Base-by-base conservation (phyloP, 108 stramenopile species). In the Nitzschia sp. region DNA sequence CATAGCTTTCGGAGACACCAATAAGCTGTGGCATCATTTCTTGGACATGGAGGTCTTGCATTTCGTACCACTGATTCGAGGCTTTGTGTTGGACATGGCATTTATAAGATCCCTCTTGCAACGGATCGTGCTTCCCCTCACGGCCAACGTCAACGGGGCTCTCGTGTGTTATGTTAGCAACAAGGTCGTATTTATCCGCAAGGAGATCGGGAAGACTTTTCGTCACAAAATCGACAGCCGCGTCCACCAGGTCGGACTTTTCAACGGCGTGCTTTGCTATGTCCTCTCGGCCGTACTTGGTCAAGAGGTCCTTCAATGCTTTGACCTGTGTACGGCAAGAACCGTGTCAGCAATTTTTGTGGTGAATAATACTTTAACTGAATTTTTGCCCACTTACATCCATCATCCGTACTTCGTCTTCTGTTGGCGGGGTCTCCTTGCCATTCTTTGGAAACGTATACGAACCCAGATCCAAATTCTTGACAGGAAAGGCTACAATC, bases 21-120 rank as follows among this genome's bases (percentile, higher is more conserved):
- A 99, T 96, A 49, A 95, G 83, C 61, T 99, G 97, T 17, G 99
- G 93, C 91, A 96, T 95, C 6, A 95, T 97, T 67, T 97, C 96
- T 47, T 82, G 78, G 2, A 98, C 97, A 60, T 94, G 89, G 53
- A 98, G 70, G 66, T 99, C 98, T 49, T 98, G 95, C 59, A 97
- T 90, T 57, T 98, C 98, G 64, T 95, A 98, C 99, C 99, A 99
- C 61, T 97, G 96, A 3, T 87, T 91, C 9, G 85, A 75, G 0
- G 85, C 86, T 66, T 81, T 80, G 66, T 96, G 95, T 57, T 91
- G 88, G 24, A 97, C 94, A 66, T 98, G 96, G 33, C 93, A 97
- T 59, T 88, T 79, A 68, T 97, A 97, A 9, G 81, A 83, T 18
- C 96, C 98, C 21, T 89, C 89, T 66, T 94, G 81, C 66, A 96